Conservation (phyloP, 345 rosid species). For the Cardamine resedifolia region DNA sequence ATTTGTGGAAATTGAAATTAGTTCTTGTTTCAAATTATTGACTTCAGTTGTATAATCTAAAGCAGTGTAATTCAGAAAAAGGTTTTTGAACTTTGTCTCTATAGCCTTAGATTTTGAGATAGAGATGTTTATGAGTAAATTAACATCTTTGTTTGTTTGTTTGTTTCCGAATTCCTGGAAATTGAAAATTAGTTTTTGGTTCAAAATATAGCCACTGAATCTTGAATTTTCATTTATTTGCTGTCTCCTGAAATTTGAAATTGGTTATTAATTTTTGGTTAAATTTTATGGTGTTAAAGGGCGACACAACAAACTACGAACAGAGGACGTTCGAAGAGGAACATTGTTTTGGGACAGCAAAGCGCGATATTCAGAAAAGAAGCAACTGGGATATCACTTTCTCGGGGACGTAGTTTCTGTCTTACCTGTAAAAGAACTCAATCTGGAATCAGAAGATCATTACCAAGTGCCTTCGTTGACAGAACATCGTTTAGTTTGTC, state of each 20-base stretch:
- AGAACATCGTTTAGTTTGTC: slow-evolving; percentile 56
- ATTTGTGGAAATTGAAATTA: neutral
- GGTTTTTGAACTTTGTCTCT: neutral
- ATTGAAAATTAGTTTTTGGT: neutral
- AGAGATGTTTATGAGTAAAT: neutral
- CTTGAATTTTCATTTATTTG: neutral
- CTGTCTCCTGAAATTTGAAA: neutral
- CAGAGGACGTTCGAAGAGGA: slow-evolving; percentile 42
- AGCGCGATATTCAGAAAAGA: slow-evolving; percentile 38
- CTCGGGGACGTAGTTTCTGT: slow-evolving; percentile 47
- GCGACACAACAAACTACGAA: slow-evolving; percentile 26
- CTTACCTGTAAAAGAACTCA: slow-evolving; percentile 41
- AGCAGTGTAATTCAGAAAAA: neutral
- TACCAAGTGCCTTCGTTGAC: slow-evolving; percentile 55
- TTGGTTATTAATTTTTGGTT: neutral
- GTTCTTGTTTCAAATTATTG: neutral
- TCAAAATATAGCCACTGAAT: neutral
- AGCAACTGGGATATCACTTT: slow-evolving; percentile 31
- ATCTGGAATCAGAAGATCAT: slow-evolving; percentile 38
- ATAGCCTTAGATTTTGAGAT: neutral
- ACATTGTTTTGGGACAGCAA: slow-evolving; percentile 38
- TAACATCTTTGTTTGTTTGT: neutral
- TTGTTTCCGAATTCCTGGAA: neutral
- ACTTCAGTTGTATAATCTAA: neutral
- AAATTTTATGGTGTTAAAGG: slow-evolving; percentile 41